Conservation (phyloP, 805 yeast genomes). For the Starmerella riodocensis region DNA sequence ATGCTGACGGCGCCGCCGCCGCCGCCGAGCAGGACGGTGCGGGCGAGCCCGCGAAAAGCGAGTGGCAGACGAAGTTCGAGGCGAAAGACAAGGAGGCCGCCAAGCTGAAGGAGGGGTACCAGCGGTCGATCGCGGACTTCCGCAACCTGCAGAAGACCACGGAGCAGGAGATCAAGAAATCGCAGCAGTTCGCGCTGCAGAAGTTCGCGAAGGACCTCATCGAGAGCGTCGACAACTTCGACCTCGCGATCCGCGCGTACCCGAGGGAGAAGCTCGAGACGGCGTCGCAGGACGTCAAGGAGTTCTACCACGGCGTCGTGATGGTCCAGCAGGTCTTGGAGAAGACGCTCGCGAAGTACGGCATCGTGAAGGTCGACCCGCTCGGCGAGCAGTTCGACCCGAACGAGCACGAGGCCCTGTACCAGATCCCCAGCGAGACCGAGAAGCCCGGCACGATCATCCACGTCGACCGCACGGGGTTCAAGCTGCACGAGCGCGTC, state of each 20-base stretch:
- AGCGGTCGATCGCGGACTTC: slow-evolving; percentile 82
- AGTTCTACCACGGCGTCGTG: slow-evolving; percentile 73
- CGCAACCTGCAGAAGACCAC: slow-evolving; percentile 84
- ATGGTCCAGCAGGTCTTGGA: slow-evolving; percentile 82
- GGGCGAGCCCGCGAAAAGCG: slow-evolving; percentile 21
- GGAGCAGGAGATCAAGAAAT: slow-evolving; percentile 71
- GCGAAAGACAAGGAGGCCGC: slow-evolving; percentile 52
- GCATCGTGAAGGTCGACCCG: slow-evolving; percentile 69
- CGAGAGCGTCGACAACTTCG: slow-evolving; percentile 82
- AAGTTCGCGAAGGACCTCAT: slow-evolving; percentile 81
- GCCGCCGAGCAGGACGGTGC: slow-evolving; percentile 16
- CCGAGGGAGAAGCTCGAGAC: slow-evolving; percentile 30
- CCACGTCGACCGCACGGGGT: slow-evolving; percentile 86
- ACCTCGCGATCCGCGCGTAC: slow-evolving; percentile 66
- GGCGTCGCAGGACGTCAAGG: slow-evolving; percentile 37
- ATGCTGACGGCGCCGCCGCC: slow-evolving; percentile 18
- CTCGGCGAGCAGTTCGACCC: slow-evolving; percentile 80
- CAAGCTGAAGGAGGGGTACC: slow-evolving; percentile 67
- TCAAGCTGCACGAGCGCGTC: slow-evolving; percentile 72
- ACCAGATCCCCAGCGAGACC: slow-evolving; percentile 73
- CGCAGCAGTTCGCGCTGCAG: slow-evolving; percentile 80
- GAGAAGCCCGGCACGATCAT: slow-evolving; percentile 87
- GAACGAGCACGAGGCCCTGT: slow-evolving; percentile 82
- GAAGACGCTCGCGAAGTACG: slow-evolving; percentile 69
- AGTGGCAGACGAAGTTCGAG: slow-evolving; percentile 40